Conservation (phyloP, 2,329 filamentous ascomycete species). For the Epicoccum nigrum region DNA sequence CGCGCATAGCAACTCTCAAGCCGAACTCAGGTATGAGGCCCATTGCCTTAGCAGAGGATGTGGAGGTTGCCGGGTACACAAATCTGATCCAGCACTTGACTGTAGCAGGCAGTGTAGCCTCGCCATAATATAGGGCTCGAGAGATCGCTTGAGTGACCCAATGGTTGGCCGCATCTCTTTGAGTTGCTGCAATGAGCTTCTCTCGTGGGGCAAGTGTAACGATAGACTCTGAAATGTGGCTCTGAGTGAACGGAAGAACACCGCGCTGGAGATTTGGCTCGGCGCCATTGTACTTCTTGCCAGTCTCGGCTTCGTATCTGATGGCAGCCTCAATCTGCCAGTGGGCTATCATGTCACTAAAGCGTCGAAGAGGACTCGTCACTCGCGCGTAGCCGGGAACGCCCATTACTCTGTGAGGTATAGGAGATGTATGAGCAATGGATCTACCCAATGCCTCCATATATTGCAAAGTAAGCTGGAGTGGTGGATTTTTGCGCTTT, state of each 20-base stretch:
- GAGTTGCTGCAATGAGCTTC: constrained; percentile 50
- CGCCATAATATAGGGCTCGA: constrained; percentile 63
- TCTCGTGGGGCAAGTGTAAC: constrained; percentile 53
- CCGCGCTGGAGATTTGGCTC: constrained; percentile 43
- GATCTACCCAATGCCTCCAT: constrained; percentile 50
- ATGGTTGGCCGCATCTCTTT: constrained; percentile 46
- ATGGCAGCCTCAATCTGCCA: constrained; percentile 70
- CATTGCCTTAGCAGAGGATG: constrained; percentile 4
- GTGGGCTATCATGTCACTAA: constrained; percentile 65
- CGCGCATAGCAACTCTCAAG: constrained; percentile 18
- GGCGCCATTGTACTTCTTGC: constrained; percentile 48
- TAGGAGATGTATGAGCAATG: constrained; percentile 54
- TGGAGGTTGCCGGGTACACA: constrained; percentile 8
- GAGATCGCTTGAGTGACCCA: constrained; percentile 63
- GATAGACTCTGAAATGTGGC: constrained; percentile 58
- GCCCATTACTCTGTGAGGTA: constrained; percentile 59
- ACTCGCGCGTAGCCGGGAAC: constrained; percentile 61
- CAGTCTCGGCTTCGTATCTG: constrained; percentile 59
- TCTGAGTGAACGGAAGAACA: constrained; percentile 58
- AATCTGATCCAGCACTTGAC: constrained; percentile 46
- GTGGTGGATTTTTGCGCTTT: constrained; percentile 45
- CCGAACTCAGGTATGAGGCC: constrained; percentile 29
- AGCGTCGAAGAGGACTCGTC: constrained; percentile 67
- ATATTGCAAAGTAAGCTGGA: constrained; percentile 51
- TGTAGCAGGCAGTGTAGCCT: constrained; percentile 57